Evolutionary conservation across 140 eudicot species (phyloP), one percentile per base, ranked within the genome.

Genomic region (Bidens hawaiensis): DNA sequence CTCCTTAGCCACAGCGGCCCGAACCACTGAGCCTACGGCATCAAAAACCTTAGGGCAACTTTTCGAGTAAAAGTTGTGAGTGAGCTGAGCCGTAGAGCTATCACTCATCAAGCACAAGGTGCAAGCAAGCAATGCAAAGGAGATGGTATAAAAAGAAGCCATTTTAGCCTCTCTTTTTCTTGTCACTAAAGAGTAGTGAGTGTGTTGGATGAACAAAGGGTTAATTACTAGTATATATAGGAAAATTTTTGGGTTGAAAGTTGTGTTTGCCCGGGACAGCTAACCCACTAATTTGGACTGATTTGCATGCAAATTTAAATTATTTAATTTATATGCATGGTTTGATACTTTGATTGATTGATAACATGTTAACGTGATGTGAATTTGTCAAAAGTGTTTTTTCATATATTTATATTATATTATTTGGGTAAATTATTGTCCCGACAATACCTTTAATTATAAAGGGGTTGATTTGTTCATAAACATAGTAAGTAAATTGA

Each of bases 21-120:
- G 40, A 22, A 83, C 79, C 1, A 49, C 77, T 0, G 81, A 64
- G 50, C 69, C 19, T 10, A 83, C 79, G 8, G 26, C 56, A 17
- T 54, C 24, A 38, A 74, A 70, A 47, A 79, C 81, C 36, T 68
- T 69, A 0, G 94, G 94, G 31, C 94, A 85, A 16, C 82, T 72
- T 34, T 59, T 59, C 2, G 80, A 64, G 68, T 85, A 82, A 71
- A 63, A 77, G 42, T 74, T 15, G 8, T 60, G 16, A 2, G 82
- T 71, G 28, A 79, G 75, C 22, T 70, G 82, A 23, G 81, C 82
- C 5, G 67, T 49, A 19, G 78, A 65, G 19, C 42, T 64, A 53
- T 16, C 47, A 36, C 36, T 68, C 34, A 71, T 42, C 17, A 65
- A 65, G 34, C 26, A 63, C 70, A 77, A 64, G 8, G 65, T 23